phyloP scores from a whole-genome alignment of 139 green algal genomes.

The Chlorella vulgaris region DNA sequence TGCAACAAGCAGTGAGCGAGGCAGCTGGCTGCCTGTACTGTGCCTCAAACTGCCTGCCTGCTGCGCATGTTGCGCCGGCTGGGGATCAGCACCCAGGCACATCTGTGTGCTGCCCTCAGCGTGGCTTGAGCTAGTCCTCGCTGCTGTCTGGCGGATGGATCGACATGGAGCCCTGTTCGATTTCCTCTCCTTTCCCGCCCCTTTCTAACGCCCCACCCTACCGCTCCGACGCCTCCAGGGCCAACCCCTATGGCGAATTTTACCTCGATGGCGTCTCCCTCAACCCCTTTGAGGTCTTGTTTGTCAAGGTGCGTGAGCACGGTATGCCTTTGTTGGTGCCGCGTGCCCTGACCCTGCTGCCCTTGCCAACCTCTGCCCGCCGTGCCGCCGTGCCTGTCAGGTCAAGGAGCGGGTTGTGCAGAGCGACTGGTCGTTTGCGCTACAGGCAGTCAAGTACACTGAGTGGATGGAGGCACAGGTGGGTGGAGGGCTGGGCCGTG shows the following conservation, averaged over 20 bases:
- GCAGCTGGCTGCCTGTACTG: too few species aligned
- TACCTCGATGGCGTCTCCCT: constrained; percentile 61
- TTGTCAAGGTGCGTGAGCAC: constrained; percentile 56
- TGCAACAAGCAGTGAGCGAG: constrained; percentile 51
- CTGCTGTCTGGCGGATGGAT: too few species aligned
- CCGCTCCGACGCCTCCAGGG: constrained; percentile 24
- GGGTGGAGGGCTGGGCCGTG: constrained; percentile 2
- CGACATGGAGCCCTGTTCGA: too few species aligned
- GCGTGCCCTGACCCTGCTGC: too few species aligned
- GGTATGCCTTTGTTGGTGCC: background rate
- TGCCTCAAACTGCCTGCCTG: too few species aligned
- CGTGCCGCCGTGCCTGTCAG: too few species aligned
- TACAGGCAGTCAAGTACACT: constrained; percentile 56
- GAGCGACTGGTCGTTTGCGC: constrained; percentile 41
- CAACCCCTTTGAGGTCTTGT: constrained; percentile 75
- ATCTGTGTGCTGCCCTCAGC: too few species aligned
- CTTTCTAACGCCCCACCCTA: too few species aligned
- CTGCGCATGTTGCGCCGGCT: too few species aligned
- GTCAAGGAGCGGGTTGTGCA: constrained; percentile 64
- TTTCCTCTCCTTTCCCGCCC: too few species aligned
- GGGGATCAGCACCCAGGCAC: too few species aligned
- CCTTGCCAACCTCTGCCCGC: background rate
- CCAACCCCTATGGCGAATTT: constrained; percentile 48
- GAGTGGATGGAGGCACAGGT: constrained; percentile 51
- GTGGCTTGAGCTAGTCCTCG: too few species aligned